phyloP scores from a whole-genome alignment of 2,329 filamentous ascomycete species.

The Monosporascus sp. region DNA sequence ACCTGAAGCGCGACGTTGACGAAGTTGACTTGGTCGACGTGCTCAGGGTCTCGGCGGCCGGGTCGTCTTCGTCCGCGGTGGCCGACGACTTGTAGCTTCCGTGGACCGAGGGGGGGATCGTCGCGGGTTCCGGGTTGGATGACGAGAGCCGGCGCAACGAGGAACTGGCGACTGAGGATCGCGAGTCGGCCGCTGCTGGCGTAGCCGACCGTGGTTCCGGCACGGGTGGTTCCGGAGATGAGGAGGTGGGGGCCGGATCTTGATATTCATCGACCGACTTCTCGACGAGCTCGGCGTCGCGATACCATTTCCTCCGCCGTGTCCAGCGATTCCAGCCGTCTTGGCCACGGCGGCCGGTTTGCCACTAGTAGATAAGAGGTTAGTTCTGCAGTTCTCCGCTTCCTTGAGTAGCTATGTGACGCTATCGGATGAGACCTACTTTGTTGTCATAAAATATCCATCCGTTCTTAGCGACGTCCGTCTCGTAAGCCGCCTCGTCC shows the following conservation, averaged over 20 bases:
- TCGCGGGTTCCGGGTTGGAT: constrained; percentile 11
- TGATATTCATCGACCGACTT: constrained; percentile 33
- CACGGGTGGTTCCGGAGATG: constrained; percentile 19
- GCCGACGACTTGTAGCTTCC: constrained; percentile 2
- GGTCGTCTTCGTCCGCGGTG: not conserved
- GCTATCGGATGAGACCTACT: constrained; percentile 42
- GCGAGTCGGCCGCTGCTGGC: too few species aligned
- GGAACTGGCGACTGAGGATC: constrained; percentile 5
- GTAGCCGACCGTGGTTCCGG: constrained; percentile 19
- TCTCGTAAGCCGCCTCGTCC: constrained; percentile 45
- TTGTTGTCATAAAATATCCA: constrained; percentile 99
- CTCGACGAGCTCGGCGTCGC: constrained; percentile 92
- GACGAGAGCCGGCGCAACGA: constrained; percentile 1
- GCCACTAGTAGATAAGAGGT: constrained; percentile 57
- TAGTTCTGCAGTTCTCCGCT: too few species aligned
- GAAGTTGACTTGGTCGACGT: constrained; percentile 25
- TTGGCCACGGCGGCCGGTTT: constrained; percentile 73
- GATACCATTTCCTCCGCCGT: constrained; percentile 88
- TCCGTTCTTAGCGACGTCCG: constrained; percentile 61
- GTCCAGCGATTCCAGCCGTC: constrained; percentile 97
- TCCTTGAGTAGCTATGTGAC: too few species aligned
- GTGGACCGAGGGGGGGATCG: constrained; percentile 3
- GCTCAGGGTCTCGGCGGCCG: constrained; percentile 15
- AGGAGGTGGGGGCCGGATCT: constrained; percentile 34
- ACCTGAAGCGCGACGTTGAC: constrained; percentile 8